phyloP scores from a whole-genome alignment of 2,329 filamentous ascomycete species.

The Cercospora berteroae region DNA sequence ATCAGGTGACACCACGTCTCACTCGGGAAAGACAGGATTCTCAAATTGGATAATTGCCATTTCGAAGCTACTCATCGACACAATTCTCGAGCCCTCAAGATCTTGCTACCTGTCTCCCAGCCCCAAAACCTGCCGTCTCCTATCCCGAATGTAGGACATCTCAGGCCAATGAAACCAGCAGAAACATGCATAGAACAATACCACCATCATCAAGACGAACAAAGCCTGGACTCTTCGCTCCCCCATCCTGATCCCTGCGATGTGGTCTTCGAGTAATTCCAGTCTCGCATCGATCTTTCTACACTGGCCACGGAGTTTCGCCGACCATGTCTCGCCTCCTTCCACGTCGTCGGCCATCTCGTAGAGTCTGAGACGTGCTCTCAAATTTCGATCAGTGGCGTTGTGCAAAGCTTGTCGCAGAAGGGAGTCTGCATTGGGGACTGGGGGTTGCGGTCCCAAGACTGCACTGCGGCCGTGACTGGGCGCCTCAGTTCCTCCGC shows the following conservation, averaged over 20 bases:
- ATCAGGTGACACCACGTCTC: constrained; percentile 14
- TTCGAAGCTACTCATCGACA: not conserved
- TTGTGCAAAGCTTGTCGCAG: not conserved
- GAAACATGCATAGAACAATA: constrained; percentile 12
- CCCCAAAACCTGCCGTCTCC: constrained; percentile 10
- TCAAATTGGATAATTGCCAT: not conserved
- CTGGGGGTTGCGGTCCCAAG: not conserved
- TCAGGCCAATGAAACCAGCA: constrained; percentile 16
- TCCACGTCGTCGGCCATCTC: not conserved
- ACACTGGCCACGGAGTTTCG: not conserved
- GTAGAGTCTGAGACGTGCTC: not conserved
- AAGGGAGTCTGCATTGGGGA: not conserved
- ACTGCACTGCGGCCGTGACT: not conserved
- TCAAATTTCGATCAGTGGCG: not conserved
- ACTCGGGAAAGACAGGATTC: not conserved
- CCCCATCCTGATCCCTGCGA: not conserved
- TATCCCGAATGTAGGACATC: constrained; percentile 17
- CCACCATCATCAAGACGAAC: not conserved
- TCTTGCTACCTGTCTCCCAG: not conserved
- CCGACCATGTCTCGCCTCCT: not conserved
- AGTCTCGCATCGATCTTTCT: not conserved
- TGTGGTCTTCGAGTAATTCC: not conserved
- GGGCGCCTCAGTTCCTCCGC: not conserved
- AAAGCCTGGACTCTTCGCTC: not conserved
- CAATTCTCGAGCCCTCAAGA: not conserved